A percentile compares a stretch with the other conserved stretches of the same genome.
phyloP scores from a whole-genome alignment of 805 yeast species.

The Hanseniaspora opuntiae region DNA sequence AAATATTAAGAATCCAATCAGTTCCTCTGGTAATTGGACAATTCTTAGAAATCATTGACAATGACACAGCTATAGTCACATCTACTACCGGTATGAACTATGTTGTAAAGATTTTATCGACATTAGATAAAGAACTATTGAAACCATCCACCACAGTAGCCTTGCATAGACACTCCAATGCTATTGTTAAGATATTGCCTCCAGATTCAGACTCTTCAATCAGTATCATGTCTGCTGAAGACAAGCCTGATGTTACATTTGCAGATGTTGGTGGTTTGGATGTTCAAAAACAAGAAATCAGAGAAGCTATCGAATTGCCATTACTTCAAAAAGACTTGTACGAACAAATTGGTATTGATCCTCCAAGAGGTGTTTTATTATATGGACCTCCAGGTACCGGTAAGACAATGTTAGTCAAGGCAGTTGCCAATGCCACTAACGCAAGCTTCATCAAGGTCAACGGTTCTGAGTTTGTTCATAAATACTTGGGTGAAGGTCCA shows the following conservation, averaged over 20 bases:
- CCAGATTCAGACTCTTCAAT: slow-evolving; percentile 97
- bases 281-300: slow-evolving; percentile 97
- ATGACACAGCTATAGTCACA: slow-evolving; percentile 89
- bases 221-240: slow-evolving; percentile 86
- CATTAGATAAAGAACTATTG: slow-evolving; percentile 84
- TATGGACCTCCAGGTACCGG: slow-evolving; percentile 99
- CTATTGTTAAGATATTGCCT: slow-evolving; percentile 90
- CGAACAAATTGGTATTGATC: slow-evolving; percentile 95
- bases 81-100: slow-evolving; percentile 96
- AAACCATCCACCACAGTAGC: slow-evolving; percentile 95
- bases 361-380: slow-evolving; percentile 92
- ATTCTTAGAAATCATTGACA: slow-evolving; percentile 93
- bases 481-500: slow-evolving; percentile 97
- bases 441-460: slow-evolving; percentile 93
- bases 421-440: slow-evolving; percentile 92
- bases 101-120: slow-evolving; percentile 87
- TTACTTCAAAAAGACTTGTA: slow-evolving; percentile 89
- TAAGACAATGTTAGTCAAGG: slow-evolving; percentile 96
- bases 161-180: slow-evolving; percentile 94
- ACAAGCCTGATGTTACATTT: slow-evolving; percentile 82
- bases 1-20: slow-evolving; percentile 91
- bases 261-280: slow-evolving; percentile 98
- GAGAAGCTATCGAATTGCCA: slow-evolving; percentile 97
- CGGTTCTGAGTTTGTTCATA: slow-evolving; percentile 96
- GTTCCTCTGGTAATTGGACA: slow-evolving; percentile 98